Percentiles rank a stretch among this genome's conserved stretches.
These are phyloP conservation scores for Amylocystis lapponica DNA, from an alignment of 768 basidiomycete species.

Conservation along the genomic window DNA sequence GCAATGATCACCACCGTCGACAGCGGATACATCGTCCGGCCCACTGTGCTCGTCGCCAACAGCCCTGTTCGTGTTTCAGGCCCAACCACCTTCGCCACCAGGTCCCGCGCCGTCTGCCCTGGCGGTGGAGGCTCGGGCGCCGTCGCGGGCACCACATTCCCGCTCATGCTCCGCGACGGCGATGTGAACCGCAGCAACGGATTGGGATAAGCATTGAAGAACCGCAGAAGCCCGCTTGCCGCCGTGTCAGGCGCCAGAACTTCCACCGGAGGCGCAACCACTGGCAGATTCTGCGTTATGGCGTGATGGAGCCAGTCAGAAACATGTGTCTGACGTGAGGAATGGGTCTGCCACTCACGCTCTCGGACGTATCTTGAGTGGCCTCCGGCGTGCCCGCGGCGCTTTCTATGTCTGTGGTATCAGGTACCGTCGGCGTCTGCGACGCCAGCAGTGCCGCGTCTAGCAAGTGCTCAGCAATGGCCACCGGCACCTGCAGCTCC, in stretches of 20 bases:
- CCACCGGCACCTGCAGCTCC: constrained; percentile 55
- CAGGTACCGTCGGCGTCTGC: constrained; percentile 6
- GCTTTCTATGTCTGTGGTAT: constrained; percentile 14
- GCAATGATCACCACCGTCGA: constrained; percentile 69
- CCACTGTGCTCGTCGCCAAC: constrained; percentile 6
- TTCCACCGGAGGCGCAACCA: constrained; percentile 17
- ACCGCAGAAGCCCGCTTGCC: constrained; percentile 45
- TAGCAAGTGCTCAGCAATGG: constrained; percentile 53
- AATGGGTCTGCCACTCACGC: constrained; percentile 12
- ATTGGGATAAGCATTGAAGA: constrained; percentile 56
- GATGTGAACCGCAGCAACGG: constrained; percentile 48
- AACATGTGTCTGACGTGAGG: neutral
- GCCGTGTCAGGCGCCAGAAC: constrained; percentile 18
- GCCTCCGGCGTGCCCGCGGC: constrained; percentile 11
- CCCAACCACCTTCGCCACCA: constrained; percentile 8
- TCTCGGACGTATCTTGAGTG: constrained; percentile 13
- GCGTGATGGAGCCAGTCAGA: constrained; percentile 4
- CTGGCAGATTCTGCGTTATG: constrained; percentile 13
- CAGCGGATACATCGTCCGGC: constrained; percentile 31
- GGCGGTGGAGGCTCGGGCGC: neutral
- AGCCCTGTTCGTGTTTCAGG: constrained; percentile 8
- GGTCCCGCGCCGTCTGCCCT: constrained; percentile 1
- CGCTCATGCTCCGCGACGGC: constrained; percentile 22
- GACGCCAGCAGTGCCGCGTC: constrained; percentile 27
- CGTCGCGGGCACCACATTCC: neutral